Conservation (phyloP, 1,284 basidiomycete genomes). For the Pascua guehoae region DNA sequence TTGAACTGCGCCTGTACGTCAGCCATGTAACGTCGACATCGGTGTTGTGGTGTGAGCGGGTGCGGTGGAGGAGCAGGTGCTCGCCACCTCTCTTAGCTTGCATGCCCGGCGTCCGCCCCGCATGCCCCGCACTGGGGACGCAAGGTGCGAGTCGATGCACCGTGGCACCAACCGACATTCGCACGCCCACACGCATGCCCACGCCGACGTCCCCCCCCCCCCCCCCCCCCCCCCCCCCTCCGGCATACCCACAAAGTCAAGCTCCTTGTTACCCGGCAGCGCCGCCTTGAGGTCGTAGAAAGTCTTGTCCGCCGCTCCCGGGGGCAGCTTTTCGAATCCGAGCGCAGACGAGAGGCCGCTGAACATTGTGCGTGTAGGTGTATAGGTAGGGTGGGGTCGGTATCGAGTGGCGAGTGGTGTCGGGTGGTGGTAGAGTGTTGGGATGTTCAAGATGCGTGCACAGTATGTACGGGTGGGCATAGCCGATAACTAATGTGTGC, state of each 20-base stretch:
- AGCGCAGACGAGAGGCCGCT: constrained; percentile 10
- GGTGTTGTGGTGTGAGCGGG: background rate
- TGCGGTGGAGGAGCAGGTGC: background rate
- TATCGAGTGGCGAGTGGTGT: background rate
- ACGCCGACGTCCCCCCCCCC: too few relatives aligned
- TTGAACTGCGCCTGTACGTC: constrained; percentile 38
- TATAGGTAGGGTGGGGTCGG: background rate
- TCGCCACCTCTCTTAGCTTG: background rate
- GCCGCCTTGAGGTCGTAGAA: constrained; percentile 51
- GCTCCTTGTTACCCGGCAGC: constrained; percentile 40
- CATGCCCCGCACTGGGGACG: background rate
- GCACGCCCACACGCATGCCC: too few relatives aligned
- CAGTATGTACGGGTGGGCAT: too few relatives aligned
- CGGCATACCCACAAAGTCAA: constrained; percentile 46
- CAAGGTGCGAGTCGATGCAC: background rate
- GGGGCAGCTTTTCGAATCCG: constrained; percentile 34
- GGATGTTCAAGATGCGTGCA: too few relatives aligned
- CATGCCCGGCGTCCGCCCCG: background rate
- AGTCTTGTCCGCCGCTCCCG: constrained; percentile 25
- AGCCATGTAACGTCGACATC: too few relatives aligned
- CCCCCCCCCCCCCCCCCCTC: too few relatives aligned
- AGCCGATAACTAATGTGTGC: too few relatives aligned
- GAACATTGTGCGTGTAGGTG: constrained; percentile 10
- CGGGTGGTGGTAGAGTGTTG: background rate
- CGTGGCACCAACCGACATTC: too few relatives aligned